A percentile compares a stretch with the other conserved stretches of the same genome.
Evolutionary conservation across 495 filamentous ascomycete species (phyloP).

Genomic region (Darksidea phi): DNA sequence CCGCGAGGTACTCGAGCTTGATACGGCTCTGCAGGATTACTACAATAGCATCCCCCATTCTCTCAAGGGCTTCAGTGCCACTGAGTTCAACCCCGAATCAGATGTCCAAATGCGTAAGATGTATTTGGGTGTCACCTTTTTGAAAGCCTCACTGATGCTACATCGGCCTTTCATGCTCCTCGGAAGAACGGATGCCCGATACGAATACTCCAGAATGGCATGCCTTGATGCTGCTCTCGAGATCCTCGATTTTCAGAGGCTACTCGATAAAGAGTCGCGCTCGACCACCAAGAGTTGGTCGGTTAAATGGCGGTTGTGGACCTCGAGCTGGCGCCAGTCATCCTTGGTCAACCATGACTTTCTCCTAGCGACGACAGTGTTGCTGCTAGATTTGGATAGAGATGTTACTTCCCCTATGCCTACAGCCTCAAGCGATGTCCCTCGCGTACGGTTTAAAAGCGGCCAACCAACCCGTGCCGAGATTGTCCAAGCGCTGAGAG

Average conservation of each 20-base stretch:
- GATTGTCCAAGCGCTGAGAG: constrained; percentile 17
- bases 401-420: constrained; percentile 14
- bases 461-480: constrained; percentile 16
- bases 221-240: constrained; percentile 50
- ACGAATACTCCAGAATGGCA: constrained; percentile 42
- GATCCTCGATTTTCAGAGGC: constrained; percentile 45
- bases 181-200: constrained; percentile 33
- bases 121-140: constrained; percentile 37
- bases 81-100: constrained; percentile 3
- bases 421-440: not conserved
- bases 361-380: constrained; percentile 53
- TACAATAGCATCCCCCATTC: constrained; percentile 1
- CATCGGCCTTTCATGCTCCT: constrained; percentile 47
- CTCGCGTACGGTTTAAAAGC: constrained; percentile 7
- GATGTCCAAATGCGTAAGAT: constrained; percentile 10
- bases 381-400: constrained; percentile 34
- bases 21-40: constrained; percentile 1
- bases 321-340: constrained; percentile 47
- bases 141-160: constrained; percentile 48
- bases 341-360: constrained; percentile 51
- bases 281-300: constrained; percentile 43
- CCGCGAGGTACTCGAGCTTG: constrained; percentile 17
- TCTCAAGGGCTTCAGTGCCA: not conserved
- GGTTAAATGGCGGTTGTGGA: constrained; percentile 37
- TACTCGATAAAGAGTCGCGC: constrained; percentile 38